Conservation (phyloP, 2,329 filamentous ascomycete species). For the Knufia petricola region DNA sequence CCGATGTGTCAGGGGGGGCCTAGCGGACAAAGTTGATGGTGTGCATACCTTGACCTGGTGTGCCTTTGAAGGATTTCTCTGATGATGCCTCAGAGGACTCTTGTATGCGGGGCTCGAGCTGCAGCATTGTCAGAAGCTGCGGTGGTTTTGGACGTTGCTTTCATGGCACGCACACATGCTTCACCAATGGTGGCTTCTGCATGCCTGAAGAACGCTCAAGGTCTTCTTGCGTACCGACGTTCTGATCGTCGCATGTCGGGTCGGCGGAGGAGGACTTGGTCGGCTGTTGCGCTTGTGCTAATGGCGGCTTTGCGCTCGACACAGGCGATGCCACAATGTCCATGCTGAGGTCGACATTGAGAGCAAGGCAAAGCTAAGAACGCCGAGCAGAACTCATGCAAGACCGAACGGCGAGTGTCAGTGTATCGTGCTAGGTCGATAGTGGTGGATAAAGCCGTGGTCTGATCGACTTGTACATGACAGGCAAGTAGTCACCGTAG, state of each 20-base stretch:
- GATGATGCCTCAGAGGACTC: constrained; percentile 57
- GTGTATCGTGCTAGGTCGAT: background rate
- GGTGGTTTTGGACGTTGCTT: background rate
- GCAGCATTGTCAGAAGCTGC: constrained; percentile 11
- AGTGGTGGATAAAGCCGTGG: constrained; percentile 5
- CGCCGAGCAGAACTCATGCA: background rate
- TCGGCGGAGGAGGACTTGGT: background rate
- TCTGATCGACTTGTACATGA: constrained; percentile 1
- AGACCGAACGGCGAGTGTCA: background rate
- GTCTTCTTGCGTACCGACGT: constrained; percentile 3
- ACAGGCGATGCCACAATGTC: constrained; percentile 22
- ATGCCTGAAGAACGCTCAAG: constrained; percentile 8
- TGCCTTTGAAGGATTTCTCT: constrained; percentile 49
- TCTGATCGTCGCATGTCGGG: background rate
- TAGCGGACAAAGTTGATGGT: background rate
- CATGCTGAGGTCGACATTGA: constrained; percentile 22
- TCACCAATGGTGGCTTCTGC: constrained; percentile 26
- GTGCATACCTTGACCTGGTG: constrained; percentile 50
- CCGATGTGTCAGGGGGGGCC: constrained; percentile 7
- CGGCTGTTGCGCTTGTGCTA: constrained; percentile 9
- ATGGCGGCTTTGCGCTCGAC: constrained; percentile 6
- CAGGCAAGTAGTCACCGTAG: background rate
- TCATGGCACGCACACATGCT: constrained; percentile 38
- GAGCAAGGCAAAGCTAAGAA: background rate
- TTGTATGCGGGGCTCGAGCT: constrained; percentile 51